These are phyloP conservation scores for Syzygium aqueum DNA, from an alignment of 345 rosid genomes.

Conservation along the genomic window DNA sequence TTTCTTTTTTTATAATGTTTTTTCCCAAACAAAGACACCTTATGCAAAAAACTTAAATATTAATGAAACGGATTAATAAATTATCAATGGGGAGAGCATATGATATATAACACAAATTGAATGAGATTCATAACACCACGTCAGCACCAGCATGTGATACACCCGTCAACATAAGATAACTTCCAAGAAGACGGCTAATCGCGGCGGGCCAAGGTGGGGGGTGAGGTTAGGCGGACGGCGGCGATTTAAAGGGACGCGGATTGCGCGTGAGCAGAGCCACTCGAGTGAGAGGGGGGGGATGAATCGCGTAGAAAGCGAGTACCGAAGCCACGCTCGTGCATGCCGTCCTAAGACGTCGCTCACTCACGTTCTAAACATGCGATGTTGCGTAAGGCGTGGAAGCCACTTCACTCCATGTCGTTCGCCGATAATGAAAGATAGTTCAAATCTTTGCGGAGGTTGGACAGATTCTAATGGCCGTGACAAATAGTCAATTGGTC, in stretches of 20 bases:
- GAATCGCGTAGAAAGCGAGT: neutral
- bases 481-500: neutral
- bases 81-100: neutral
- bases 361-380: neutral
- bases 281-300: too few relatives aligned
- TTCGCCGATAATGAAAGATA: neutral
- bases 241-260: neutral
- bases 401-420: neutral
- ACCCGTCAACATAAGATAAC: neutral
- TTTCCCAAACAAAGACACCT: too few relatives aligned
- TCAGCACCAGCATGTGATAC: too few relatives aligned
- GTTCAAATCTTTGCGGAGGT: neutral
- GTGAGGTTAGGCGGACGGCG: neutral
- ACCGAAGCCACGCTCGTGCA: neutral
- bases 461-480: neutral
- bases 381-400: neutral
- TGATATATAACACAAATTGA: too few relatives aligned
- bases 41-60: rapidly evolving
- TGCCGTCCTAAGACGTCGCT: neutral
- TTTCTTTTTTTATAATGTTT: too few relatives aligned
- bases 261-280: too few relatives aligned
- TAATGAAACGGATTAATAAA: neutral
- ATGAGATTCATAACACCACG: too few relatives aligned
- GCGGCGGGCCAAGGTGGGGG: neutral
- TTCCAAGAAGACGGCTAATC: neutral